phyloP scores from a whole-genome alignment of 192 early-diverging fungal species.

The Rhizophagus clarus region DNA sequence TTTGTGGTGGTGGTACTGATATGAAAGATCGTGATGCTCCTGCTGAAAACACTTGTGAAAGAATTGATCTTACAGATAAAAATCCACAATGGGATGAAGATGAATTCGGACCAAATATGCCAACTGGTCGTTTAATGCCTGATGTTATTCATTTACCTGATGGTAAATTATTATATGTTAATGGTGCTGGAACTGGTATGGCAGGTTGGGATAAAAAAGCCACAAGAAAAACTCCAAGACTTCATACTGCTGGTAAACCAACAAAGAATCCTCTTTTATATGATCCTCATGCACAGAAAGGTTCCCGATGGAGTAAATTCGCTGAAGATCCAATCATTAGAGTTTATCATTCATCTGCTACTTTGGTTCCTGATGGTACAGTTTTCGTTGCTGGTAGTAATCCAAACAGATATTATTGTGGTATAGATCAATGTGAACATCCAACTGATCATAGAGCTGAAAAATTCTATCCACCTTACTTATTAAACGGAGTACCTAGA shows the following conservation, averaged over 20 bases:
- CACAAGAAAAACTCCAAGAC: neutral
- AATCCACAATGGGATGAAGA: slow-evolving; percentile 53
- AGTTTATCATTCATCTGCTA: slow-evolving; percentile 63
- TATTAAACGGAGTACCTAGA: neutral
- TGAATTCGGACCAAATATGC: slow-evolving; percentile 36
- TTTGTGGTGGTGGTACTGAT: slow-evolving; percentile 59
- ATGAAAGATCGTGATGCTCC: slow-evolving; percentile 28
- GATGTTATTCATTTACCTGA: slow-evolving; percentile 52
- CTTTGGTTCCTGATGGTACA: slow-evolving; percentile 47
- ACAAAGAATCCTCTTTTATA: slow-evolving; percentile 55
- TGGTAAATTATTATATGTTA: slow-evolving; percentile 59
- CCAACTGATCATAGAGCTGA: slow-evolving; percentile 47
- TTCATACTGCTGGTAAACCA: slow-evolving; percentile 43
- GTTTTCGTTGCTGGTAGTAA: slow-evolving; percentile 47
- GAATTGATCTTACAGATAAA: slow-evolving; percentile 43
- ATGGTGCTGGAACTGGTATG: slow-evolving; percentile 57
- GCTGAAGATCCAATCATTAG: slow-evolving; percentile 44
- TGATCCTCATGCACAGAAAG: slow-evolving; percentile 41
- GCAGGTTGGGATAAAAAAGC: slow-evolving; percentile 49
- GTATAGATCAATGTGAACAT: slow-evolving; percentile 27
- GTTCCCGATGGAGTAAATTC: slow-evolving; percentile 34
- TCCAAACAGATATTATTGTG: slow-evolving; percentile 36
- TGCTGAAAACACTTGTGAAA: slow-evolving; percentile 52
- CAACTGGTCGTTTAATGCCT: slow-evolving; percentile 50
- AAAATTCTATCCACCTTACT: neutral